Evolutionary conservation across 805 yeast genomes (phyloP), one percentile per base, ranked within the genome.

Genomic region (Wickerhamomyces bisporus): DNA sequence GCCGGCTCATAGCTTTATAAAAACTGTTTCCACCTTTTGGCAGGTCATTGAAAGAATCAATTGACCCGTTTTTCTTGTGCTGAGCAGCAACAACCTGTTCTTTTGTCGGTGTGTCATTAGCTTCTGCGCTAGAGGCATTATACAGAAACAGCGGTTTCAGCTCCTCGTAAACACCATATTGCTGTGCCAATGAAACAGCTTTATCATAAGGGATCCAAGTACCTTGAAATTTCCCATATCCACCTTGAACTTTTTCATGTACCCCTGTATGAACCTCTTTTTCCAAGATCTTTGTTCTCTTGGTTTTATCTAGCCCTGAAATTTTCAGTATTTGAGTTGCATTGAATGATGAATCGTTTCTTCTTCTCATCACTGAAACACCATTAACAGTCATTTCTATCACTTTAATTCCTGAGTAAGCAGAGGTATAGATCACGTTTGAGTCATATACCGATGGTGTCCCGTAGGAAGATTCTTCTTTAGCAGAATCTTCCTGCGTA

Each of bases 171-270:
- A 85, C 93, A 3, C 73, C 79, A 45, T 74, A 71, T 33, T 67
- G 69, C 30, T 68, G 65, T 3, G 79, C 77, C 43, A 81, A 64
- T 34, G 75, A 65, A 26, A 68, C 71, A 3, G 91, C 93, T 47
- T 77, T 76, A 12, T 71, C 73, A 32, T 83, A 61, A 1, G 93
- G 91, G 21, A 85, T 80, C 93, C 93, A 85, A 3, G 94, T 83
- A 7, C 94, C 94, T 62, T 85, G 93, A 53, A 82, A 84, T 40
- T 86, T 66, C 9, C 93, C 93, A 58, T 82, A 82, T 3, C 93
- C 94, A 42, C 93, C 93, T 57, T 83, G 91, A 36, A 84, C 77
- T 56, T 84, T 84, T 55, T 83, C 86, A 54, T 84, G 89, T 7
- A 62, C 53, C 30, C 81, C 80, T 33, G 69, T 70, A 52, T 77